Evolutionary conservation across 2,329 filamentous ascomycete species (phyloP).

Genomic region (Chaetothyriales sp.): DNA sequence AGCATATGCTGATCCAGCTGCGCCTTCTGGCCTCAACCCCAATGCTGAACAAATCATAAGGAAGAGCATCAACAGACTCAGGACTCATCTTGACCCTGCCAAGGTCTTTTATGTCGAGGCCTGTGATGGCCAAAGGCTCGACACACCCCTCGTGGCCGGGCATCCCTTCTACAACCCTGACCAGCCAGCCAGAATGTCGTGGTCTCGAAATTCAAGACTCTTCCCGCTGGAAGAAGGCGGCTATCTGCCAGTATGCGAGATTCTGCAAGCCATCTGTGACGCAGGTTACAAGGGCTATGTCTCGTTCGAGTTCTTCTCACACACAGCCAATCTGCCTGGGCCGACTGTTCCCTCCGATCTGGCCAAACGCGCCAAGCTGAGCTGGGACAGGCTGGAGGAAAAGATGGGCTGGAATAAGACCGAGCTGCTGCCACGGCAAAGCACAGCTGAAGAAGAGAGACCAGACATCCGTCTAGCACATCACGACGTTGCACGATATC

Average conservation of each 20-base stretch:
- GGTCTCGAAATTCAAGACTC: conserved; percentile 58
- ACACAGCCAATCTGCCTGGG: conserved; percentile 11
- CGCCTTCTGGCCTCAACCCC: conserved; percentile 34
- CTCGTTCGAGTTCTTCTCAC: conserved; percentile 16
- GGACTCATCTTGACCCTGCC: conserved; percentile 36
- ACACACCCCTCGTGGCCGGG: conserved; percentile 38
- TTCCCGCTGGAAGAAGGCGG: conserved; percentile 52
- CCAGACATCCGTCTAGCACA: not conserved
- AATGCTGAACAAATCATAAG: conserved; percentile 42
- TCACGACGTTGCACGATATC: not conserved
- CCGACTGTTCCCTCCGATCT: conserved; percentile 9
- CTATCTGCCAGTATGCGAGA: conserved; percentile 50
- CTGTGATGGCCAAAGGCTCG: conserved; percentile 54
- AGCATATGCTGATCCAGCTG: conserved; percentile 54
- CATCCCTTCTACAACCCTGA: conserved; percentile 44
- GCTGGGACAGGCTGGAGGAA: conserved; percentile 10
- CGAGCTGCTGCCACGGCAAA: not conserved
- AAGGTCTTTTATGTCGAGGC: conserved; percentile 66
- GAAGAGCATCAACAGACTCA: conserved; percentile 40
- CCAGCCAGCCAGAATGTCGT: conserved; percentile 56
- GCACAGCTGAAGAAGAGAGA: not conserved
- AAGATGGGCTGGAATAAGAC: conserved; percentile 11
- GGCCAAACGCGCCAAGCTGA: conserved; percentile 8
- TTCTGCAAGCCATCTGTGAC: conserved; percentile 45
- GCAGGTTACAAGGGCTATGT: conserved; percentile 40